Evolutionary conservation across 1,139 yeast species (phyloP), one percentile per base, ranked within the genome.

Genomic region (Hyphopichia fennica): DNA sequence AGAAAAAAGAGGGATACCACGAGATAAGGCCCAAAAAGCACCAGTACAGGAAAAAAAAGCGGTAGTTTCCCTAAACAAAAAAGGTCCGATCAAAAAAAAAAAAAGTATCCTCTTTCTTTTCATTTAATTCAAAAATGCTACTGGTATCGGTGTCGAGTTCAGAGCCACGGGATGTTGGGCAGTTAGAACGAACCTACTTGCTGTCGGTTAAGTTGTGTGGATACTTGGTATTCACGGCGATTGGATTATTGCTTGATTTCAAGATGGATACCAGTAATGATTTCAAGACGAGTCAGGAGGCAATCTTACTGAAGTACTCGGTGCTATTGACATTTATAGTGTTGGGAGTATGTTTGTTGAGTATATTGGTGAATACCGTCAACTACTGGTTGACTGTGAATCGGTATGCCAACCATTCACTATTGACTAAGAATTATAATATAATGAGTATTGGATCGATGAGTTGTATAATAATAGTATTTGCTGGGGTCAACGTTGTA

Each of bases 81-180:
- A 25, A 25, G 4, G 28, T 8, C 28, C 28, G 28, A 7, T 10
- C 23, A 22, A 22, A 9, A 20, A 20, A 20, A 20, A 20, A 20
- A 20, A 20, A 20, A 20, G 23, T 20, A 20, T 9, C 23, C 28
- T 9, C 8, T n/a, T 31, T 17, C 34, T 17, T 31, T 7, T 13
- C 14, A 9, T 31, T 29, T 22, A 22, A 10, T 7, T 22, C 25
- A 9, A 25, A 4, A 31, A 31, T 31, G 34, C 17, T 18, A 9
- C 20, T 7, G 10, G 35, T 38, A 8, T 13, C 69, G 25, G 71
- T 79, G 32, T 61, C 69, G 8, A 65, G 77, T 4, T 76, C 82
- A 1, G 82, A 81, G 45, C 85, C 87, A 0, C 62, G 87, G 41
- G 87, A 82, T 57, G 79, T 80, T 22, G 59, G 81, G n/a, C 84